Base-by-base conservation (phyloP, 495 filamentous ascomycete species). In the Staphylotrichum tortipilum region DNA sequence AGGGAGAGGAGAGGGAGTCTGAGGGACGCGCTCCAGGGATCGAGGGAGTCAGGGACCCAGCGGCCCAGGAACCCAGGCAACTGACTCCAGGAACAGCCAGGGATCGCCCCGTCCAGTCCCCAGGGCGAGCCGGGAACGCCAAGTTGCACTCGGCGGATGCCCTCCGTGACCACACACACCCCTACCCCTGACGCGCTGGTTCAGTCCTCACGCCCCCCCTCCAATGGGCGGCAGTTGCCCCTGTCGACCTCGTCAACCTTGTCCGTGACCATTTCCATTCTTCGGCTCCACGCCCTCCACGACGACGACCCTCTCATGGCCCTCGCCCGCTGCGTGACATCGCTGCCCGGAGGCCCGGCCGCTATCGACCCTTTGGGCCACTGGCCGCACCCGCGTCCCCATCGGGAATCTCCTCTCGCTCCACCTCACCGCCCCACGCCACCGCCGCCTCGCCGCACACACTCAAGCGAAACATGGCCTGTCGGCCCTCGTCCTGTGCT, bases 111-210 rank as follows among this genome's bases (percentile, higher is more conserved):
- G 3, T 26, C 23, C 7, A 12, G n/a, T 26, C 11, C 28, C 28
- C 31, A 5, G 34, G 4, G 30, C 45, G 41, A 31, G 7, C 34
- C 33, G 50, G 39, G 28, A 22, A 38, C 29, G 38, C 42, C 29
- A 40, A 35, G 60, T 63, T 43, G 52, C 47, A 60, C 46, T 64
- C 61, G 61, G 61, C 44, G 61, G 35, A 52, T 54, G 53, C 29
- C 58, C 61, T 64, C 61, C 61, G 61, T 52, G 48, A 41, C 10
- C n/a, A n/a, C n/a, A n/a, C n/a, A n/a, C n/a, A n/a, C n/a, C n/a
- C n/a, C n/a, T n/a, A 45, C 53, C 51, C 47, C 53, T 43, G 47
- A 18, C 39, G 26, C 7, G 49, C 15, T 24, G 34, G 14, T 15
- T 21, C n/a, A n/a, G 18, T 30, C 23, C 41, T 10, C 35, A 31